A percentile compares a stretch with the other conserved stretches of the same genome.
These are phyloP conservation scores for Solanum chacoense DNA, from an alignment of 305 asterid genomes.

Conservation along the genomic window DNA sequence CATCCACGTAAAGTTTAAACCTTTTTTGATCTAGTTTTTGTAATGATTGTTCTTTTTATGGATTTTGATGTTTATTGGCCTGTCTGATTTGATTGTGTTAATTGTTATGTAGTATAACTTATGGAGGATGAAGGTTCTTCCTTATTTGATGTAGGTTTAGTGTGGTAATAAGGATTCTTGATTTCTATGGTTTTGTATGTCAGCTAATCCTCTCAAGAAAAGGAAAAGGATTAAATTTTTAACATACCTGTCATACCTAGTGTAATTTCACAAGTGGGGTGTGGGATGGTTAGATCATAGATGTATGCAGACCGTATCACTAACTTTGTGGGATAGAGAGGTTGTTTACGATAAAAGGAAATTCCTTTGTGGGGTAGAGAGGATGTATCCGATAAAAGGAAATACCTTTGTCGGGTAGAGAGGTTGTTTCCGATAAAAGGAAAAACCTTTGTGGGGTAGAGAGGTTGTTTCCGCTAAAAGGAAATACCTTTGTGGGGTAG, in stretches of 20 bases:
- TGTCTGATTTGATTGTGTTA: background rate
- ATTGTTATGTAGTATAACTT: background rate
- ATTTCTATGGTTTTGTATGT: background rate
- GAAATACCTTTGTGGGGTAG: background rate
- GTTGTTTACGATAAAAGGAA: background rate
- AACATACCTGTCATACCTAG: background rate
- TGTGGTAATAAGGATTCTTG: background rate
- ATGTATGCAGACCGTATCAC: background rate
- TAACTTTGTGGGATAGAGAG: background rate
- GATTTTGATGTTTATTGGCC: background rate
- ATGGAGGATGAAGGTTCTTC: background rate
- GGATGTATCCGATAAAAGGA: background rate
- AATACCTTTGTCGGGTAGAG: background rate
- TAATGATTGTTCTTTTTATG: background rate
- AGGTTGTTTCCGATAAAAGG: background rate
- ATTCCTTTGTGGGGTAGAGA: background rate
- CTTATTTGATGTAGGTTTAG: background rate
- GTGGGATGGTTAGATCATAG: background rate
- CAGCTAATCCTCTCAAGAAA: background rate
- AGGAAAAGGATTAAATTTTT: background rate
- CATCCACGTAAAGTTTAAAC: conserved; percentile 42
- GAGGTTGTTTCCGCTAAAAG: background rate
- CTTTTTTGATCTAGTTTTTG: background rate
- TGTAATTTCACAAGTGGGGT: background rate
- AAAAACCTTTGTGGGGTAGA: background rate